Base-by-base conservation (phyloP, 768 basidiomycete species). In the Boletus vermiculosoides region DNA sequence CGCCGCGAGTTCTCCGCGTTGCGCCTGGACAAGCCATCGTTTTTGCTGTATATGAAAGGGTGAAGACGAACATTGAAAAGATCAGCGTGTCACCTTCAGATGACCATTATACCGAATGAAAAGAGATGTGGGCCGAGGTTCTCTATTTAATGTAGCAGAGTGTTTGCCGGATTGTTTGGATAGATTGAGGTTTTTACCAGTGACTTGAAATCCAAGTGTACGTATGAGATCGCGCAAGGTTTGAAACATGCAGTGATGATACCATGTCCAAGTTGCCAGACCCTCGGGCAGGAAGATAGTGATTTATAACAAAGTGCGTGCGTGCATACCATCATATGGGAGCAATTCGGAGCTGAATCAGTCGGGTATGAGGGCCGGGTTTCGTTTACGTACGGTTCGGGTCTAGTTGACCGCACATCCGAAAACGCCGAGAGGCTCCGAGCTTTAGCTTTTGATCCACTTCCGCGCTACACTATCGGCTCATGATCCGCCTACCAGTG, bases 21-120 rank as follows among this genome's bases (percentile, higher is more conserved):
- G 97, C 97, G 2, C 97, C 97, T 9, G 97, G 96, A 1, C 92
- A 93, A 71, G 95, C 95, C 2, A 91, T 98, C 62, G 96, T 98
- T 36, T 98, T 98, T 67, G 92, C 96, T 13, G 96, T 99, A 28
- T 98, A 98, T 66, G 96, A 99, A 76, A 80, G 89, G 49, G 88
- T 98, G 59, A 86, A 89, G 72, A 74, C 68, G 65, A 54, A 80
- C 39, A 88, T 96, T 55, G 94, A 96, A 79, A 77, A 71, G 53
- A 77, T 92, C 52, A 78, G 70, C 56, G 83, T 83, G 45, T 78
- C 76, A 22, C 72, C 77, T 22, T 74, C 76, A 39, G 82, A 82
- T 57, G 87, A 88, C 36, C 83, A 87, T 61, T 90, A 87, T 71
- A 83, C 86, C 52, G 91, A 92, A 69, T 88, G 65, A 71, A 30